Base-by-base conservation (phyloP, 306 rosid species). In the Herpetospermum pedunculosum region DNA sequence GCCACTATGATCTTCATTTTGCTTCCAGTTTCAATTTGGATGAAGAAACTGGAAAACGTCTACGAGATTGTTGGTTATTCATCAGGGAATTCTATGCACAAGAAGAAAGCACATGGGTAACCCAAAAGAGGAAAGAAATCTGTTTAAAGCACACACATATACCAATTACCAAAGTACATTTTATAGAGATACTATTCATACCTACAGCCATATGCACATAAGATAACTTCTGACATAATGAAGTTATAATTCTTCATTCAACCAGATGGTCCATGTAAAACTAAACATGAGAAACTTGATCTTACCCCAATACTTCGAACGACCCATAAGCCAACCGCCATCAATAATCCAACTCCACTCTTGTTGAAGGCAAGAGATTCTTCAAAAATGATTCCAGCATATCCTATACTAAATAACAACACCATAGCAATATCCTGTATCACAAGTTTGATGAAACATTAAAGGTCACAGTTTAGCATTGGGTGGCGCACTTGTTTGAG, bases 311-410 rank as follows among this genome's bases (percentile, higher is more conserved):
- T 85, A 80, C 96, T 91, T 70, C 97, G 90, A 32, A 94, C 78
- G 62, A 82, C 87, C 99, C 99, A 91, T 77, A 94, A 82, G 88
- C 96, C 83, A 53, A 91, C 99, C 54, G 99, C 99, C 99, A 94
- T 94, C 84, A 94, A 77, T n/a, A 94, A 78, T 25, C 96, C 99
- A 1, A 94, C 96, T 76, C 99, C 99, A 48, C 91, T 91, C 84
- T 94, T 94, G 81, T 94, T 94, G 82, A 91, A 94, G 77, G 99
- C 95, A 59, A 94, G 84, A 68, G 95, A 85, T 82, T 94, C 97
- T 87, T 94, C 97, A 81, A 94, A 94, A 64, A 94, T 89, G 83
- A 94, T 94, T 77, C 99, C 97, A 16, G 86, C 96, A 85, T 94
- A 94, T 72, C 99, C 99, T 79, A 91, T 71, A 71, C 88, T 90